Evolutionary conservation across 2,329 filamentous ascomycete genomes (phyloP), one percentile per base, ranked within the genome.

Genomic region (Venturia aucupariae): DNA sequence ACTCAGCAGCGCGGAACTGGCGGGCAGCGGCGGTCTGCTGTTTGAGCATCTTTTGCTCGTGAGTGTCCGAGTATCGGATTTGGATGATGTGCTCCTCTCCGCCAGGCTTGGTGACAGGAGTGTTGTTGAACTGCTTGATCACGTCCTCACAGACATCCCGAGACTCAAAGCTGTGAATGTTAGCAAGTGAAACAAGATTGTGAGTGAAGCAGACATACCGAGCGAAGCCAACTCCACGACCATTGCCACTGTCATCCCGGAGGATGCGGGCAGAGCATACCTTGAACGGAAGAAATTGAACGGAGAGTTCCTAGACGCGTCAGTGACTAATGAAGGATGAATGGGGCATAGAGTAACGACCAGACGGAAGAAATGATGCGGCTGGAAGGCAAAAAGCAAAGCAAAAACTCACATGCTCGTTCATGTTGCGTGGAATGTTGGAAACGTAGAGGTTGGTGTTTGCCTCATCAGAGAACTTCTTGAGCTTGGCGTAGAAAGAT

Each of bases 401-500:
- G 19, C 57, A 13, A 3, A 55, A 48, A 80, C 88, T 74, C 76
- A 93, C 92, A 70, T 90, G 87, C 80, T 99, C 95, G 62, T 90
- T 96, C 82, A 96, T 86, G 67, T 87, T 86, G 77, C 93, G 92
- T 42, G 94, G 94, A 55, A 99, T 84, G 77, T 97, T 99, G 35
- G 95, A 99, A 67, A 97, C 92, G 77, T 99, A 99, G 68, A 99
- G 84, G 74, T 99, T 99, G 68, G 94, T 97, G 59, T 95, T 97
- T 51, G 77, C 73, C 62, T 89, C 90, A 72, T 99, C 93, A 64
- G 92, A 89, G 72, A 97, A 90, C 57, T 94, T 93, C 82, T 99
- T 97, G 71, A 99, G 89, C 70, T 95, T 92, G 69, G 92, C 92
- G 77, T 99, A 99, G 79, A 97, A 97, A 24, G 93, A 97, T 80